Evolutionary conservation across 2,329 filamentous ascomycete genomes (phyloP), one percentile per base, ranked within the genome.

Genomic region (Fusarium bactridioides): DNA sequence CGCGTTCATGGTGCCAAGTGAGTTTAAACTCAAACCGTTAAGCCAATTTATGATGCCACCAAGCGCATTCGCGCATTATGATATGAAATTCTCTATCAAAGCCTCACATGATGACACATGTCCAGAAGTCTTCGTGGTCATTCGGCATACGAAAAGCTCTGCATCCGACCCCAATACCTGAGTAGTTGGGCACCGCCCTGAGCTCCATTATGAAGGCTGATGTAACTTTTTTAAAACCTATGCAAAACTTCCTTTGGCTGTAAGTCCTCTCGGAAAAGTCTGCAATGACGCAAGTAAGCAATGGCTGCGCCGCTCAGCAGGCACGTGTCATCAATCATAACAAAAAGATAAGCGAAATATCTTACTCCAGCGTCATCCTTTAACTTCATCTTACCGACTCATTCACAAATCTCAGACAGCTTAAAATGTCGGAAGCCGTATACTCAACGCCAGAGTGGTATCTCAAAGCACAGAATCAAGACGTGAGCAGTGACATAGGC

Each of bases 381-480:
- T 4, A 4, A n/a, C 15, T 18, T 29, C 13, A 54, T 1, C 9
- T 15, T 27, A 8, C 9, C 15, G 21, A 41, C 18, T 38, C 33
- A n/a, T 19, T 33, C 16, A 7, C 8, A 3, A 25, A 23, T 6
- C 29, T 0, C 25, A 31, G 21, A 7, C 15, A 9, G 1, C 10
- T 8, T 2, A 41, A 25, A 43, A 67, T 67, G 63, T 18, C 47
- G 0, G 16, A 38, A 2, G n/a, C 47, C 1, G 63, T 62, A 0
- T 67, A 67, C 11, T 54, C 64, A 7, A 67, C 55, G 0, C 64
- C 64, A n/a, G 64, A 67, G 4, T 67, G 64, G 64, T 67, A 67
- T 50, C 35, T 38, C 4, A 33, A 67, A 16, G 63, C 64, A 1
- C 55, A 61, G 9, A 13, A 67, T 4, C 37, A 67, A 19, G 64